phyloP scores from a whole-genome alignment of 2,329 filamentous ascomycete genomes.

The Fusarium transvaalense region DNA sequence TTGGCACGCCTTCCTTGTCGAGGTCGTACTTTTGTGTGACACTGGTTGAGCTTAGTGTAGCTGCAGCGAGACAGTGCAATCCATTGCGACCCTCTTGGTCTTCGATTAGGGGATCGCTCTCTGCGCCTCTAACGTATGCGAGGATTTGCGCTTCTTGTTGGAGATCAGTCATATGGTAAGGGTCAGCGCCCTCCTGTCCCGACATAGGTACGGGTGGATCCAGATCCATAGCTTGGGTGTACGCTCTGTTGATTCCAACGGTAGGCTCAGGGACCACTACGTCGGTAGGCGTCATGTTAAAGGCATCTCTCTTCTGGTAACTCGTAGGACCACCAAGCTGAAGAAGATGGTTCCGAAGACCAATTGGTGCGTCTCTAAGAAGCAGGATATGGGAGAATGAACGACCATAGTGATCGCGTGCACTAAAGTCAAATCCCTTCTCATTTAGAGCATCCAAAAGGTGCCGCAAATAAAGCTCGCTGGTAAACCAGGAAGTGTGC shows the following conservation, averaged over 20 bases:
- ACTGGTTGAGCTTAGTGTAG: conserved; percentile 58
- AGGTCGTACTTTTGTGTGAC: conserved; percentile 52
- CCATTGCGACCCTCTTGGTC: conserved; percentile 64
- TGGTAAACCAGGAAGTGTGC: conserved; percentile 52
- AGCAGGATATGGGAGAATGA: conserved; percentile 63
- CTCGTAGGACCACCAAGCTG: conserved; percentile 50
- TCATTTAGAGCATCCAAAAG: conserved; percentile 44
- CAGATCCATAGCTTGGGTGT: conserved; percentile 39
- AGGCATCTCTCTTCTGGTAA: conserved; percentile 63
- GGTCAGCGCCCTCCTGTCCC: conserved; percentile 2
- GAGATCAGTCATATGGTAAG: conserved; percentile 21
- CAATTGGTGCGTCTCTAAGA: conserved; percentile 49
- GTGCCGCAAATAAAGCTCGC: conserved; percentile 41
- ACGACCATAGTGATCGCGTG: conserved; percentile 64
- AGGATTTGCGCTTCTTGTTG: conserved; percentile 43
- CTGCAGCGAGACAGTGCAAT: conserved; percentile 69
- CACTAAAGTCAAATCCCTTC: conserved; percentile 51
- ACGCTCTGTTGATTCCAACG: conserved; percentile 11
- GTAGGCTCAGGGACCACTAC: conserved; percentile 9
- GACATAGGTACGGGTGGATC: conserved; percentile 38
- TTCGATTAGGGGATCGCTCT: conserved; percentile 39
- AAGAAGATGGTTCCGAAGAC: conserved; percentile 47
- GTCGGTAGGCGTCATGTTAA: conserved; percentile 52
- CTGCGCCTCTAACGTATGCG: conserved; percentile 35
- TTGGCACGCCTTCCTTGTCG: conserved; percentile 30